These are phyloP conservation scores for Chrysanthemum makinoi DNA, from an alignment of 129 eudicot species.

Conservation along the genomic window DNA sequence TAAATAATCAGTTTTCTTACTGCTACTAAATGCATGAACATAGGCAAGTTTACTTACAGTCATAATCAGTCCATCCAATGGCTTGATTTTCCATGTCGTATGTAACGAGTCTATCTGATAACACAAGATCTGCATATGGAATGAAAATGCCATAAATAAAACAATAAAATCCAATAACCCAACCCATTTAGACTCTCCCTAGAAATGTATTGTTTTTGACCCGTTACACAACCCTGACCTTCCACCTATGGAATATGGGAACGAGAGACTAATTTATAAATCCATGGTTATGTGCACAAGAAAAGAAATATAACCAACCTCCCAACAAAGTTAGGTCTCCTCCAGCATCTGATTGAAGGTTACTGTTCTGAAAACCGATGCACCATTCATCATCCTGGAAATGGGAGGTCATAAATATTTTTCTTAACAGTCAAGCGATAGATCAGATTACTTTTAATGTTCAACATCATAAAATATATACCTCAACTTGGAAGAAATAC, in stretches of 20 bases:
- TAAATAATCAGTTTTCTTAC: background rate
- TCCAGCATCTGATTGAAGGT: conserved; percentile 61
- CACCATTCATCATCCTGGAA: conserved; percentile 68
- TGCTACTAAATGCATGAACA: background rate
- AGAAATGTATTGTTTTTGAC: background rate
- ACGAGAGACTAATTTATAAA: no score
- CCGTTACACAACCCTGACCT: background rate
- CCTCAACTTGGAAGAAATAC: conserved; percentile 62
- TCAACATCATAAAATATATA: conserved; percentile 5
- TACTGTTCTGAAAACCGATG: conserved; percentile 76
- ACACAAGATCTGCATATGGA: conserved; percentile 58
- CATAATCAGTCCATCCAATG: conserved; percentile 75
- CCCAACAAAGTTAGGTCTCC: conserved; percentile 74
- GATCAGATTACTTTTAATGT: background rate
- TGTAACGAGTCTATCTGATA: conserved; percentile 66
- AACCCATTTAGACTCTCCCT: background rate
- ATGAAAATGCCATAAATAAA: background rate
- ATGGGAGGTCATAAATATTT: background rate
- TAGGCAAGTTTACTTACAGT: conserved; percentile 51
- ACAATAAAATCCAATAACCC: background rate
- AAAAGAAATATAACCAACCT: conserved; percentile 36
- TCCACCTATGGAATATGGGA: no score
- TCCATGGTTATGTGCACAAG: no score
- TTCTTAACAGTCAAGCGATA: background rate
- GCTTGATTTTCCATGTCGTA: conserved; percentile 69